Evolutionary conservation across 1,139 yeast species (phyloP).

Genomic region (Wickerhamomyces sp.): DNA sequence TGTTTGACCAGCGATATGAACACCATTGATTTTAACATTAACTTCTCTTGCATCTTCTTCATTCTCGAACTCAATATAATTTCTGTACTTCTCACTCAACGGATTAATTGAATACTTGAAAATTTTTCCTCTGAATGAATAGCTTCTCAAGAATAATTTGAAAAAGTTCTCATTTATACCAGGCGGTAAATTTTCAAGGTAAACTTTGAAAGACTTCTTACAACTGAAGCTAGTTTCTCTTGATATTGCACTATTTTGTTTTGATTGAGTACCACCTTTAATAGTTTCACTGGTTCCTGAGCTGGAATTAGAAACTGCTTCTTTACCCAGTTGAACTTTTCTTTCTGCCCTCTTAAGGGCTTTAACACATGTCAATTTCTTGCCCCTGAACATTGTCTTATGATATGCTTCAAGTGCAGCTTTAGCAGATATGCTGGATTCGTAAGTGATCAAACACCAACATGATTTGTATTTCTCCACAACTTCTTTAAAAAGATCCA

Average conservation of each 20-base stretch:
- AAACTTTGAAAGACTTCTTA: conserved; percentile 11
- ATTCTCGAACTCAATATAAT: conserved; percentile 22
- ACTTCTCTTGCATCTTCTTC: conserved; percentile 18
- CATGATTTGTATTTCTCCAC: conserved; percentile 33
- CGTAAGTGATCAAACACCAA: conserved; percentile 43
- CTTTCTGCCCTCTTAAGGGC: conserved; percentile 25
- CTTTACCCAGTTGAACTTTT: conserved; percentile 12
- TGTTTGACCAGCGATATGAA: conserved; percentile 16
- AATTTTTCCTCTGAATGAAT: conserved; percentile 17
- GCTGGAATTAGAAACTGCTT: conserved; percentile 1
- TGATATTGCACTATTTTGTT: too few species aligned
- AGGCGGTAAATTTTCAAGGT: conserved; percentile 22
- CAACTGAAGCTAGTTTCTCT: too few species aligned
- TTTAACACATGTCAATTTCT: conserved; percentile 27
- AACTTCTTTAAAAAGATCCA: conserved; percentile 34
- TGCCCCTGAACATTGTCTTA: conserved; percentile 24
- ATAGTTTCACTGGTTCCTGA: neutral
- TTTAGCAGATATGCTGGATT: conserved; percentile 27
- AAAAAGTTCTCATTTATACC: conserved; percentile 23
- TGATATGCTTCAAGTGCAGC: conserved; percentile 27
- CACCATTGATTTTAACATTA: conserved; percentile 21
- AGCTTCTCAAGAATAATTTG: conserved; percentile 20
- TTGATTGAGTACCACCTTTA: neutral
- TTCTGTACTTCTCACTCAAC: conserved; percentile 6
- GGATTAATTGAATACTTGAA: conserved; percentile 14